Base-by-base conservation (phyloP, 228 moss, liverwort and hornwort species). In the Sphagnum magellanicum region DNA sequence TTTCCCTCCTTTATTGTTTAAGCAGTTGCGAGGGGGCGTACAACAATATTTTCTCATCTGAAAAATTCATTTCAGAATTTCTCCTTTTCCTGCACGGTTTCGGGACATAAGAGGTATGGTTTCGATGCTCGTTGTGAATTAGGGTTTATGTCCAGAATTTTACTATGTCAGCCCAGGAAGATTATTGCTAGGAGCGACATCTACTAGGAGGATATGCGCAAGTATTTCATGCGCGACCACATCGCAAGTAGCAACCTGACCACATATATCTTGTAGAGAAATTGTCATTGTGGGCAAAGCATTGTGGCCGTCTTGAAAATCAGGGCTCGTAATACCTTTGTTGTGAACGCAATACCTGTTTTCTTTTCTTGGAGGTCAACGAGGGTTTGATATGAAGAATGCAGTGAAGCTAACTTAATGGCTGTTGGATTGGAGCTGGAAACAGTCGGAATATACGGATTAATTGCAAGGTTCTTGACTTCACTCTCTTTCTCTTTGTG, bases 361-460 rank as follows among this genome's bases (percentile, higher is more conserved):
- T 32, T 32, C 32, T 2, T 32, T 32, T 32, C 3, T 32, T 2
- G 32, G 32, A 32, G 32, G 3, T 32, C 32, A 32, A 32, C 32
- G 32, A 32, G 32, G 32, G 32, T 32, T 32, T 32, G 32, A 32
- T 2, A 32, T 32, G 0, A 32, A 32, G 32, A 32, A 32, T 32
- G 32, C 32, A 32, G 32, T 32, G 32, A 32, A 32, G 32, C 32
- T 32, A 32, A 32, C 32, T 32, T 32, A 32, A 1, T 32, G 32
- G 32, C 32, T 3, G 32, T 32, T 32, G 32, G 32, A 32, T 32
- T 32, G 32, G 32, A 32, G 32, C 32, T 47, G 67, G 64, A 32
- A 32, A 67, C 90, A 91, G 94, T 76, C 81, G 79, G 73, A 91
- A 90, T 75, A 70, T 84, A 68, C 86, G 94, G 71, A 74, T 88